These are phyloP conservation scores for Chamaenerion angustifolium DNA, from an alignment of 345 rosid species.

Conservation along the genomic window DNA sequence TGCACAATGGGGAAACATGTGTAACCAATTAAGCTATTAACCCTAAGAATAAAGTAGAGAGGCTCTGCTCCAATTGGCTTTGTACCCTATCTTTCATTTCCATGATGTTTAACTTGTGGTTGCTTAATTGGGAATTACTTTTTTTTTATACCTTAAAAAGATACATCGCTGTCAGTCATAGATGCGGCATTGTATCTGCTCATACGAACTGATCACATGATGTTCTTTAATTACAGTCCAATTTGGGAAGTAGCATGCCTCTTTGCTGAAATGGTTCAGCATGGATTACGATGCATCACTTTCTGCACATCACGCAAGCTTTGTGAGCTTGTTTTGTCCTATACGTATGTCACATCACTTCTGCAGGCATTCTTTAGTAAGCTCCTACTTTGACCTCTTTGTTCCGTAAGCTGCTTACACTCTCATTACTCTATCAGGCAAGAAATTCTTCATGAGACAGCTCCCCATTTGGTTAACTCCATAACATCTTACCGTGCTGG, in stretches of 20 bases:
- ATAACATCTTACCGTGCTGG: constrained; percentile 88
- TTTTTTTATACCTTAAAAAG: too few species aligned
- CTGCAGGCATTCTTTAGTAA: constrained; percentile 1
- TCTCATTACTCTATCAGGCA: constrained; percentile 24
- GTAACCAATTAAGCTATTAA: too few species aligned
- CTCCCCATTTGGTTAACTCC: constrained; percentile 55
- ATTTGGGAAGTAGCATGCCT: constrained; percentile 59
- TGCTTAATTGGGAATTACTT: too few species aligned
- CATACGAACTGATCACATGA: background rate
- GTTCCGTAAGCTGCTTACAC: background rate
- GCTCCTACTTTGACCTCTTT: background rate
- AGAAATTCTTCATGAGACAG: constrained; percentile 68
- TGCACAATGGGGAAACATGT: too few species aligned
- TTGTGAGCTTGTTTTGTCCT: constrained; percentile 72
- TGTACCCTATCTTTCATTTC: too few species aligned
- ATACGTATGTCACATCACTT: constrained; percentile 46
- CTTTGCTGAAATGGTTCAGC: constrained; percentile 93
- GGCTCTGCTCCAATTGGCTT: too few species aligned
- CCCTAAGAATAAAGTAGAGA: too few species aligned
- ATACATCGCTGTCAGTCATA: too few species aligned
- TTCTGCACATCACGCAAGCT: constrained; percentile 88
- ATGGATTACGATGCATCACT: constrained; percentile 89
- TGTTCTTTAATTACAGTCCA: constrained; percentile 41
- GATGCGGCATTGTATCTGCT: too few species aligned
- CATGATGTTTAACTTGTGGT: too few species aligned